Evolutionary conservation across 192 early-diverging fungal species (phyloP).

Genomic region (Backusella luteola): DNA sequence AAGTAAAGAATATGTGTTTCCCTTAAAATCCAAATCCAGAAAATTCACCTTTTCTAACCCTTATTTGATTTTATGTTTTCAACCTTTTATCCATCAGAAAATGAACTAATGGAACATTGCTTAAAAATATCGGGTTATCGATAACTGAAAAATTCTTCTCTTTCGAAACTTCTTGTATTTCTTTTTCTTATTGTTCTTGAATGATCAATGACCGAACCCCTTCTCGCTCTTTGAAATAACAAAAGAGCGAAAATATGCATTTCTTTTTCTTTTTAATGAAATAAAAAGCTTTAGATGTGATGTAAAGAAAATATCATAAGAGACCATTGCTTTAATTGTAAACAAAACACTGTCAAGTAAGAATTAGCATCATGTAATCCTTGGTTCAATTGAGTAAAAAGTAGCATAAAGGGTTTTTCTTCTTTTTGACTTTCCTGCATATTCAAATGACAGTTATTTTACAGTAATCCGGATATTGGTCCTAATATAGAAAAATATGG

Average conservation of each 20-base stretch:
- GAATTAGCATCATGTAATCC: background rate
- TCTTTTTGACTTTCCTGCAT: background rate
- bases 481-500: background rate
- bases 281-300: background rate
- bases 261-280: background rate
- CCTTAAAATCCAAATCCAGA: background rate
- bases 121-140: background rate
- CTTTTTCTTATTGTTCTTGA: background rate
- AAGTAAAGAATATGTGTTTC: constrained; percentile 1
- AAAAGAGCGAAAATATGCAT: background rate
- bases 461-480: background rate
- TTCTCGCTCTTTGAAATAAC: background rate
- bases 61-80: background rate
- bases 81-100: background rate
- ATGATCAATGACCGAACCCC: background rate
- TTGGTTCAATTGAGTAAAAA: background rate
- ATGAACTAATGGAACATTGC: background rate
- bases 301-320: background rate
- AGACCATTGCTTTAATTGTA: background rate
- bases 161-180: background rate
- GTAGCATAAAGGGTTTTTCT: background rate
- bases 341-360: background rate
- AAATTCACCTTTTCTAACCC: background rate
- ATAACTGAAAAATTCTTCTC: background rate
- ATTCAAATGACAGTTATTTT: constrained; percentile 11